Conservation (phyloP, 441 rosid species). For the Bruguiera hainesii region DNA sequence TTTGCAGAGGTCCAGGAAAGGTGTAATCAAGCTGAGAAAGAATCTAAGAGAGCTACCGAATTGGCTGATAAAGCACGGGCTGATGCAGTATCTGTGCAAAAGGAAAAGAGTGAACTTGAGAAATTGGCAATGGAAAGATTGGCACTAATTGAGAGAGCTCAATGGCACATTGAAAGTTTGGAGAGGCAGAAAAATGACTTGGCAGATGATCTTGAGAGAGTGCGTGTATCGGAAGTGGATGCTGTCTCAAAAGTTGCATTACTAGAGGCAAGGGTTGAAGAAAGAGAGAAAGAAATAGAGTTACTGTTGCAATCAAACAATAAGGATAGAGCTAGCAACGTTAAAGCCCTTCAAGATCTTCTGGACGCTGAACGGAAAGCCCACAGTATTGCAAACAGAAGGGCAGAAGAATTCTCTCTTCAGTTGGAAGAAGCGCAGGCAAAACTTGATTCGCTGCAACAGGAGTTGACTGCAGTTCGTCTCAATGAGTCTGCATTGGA, state of each 20-base stretch:
- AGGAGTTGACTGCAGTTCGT: conserved; percentile 76
- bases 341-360: conserved; percentile 78
- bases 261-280: conserved; percentile 88
- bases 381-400: conserved; percentile 60
- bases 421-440: conserved; percentile 85
- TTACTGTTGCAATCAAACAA: conserved; percentile 67
- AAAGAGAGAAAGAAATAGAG: conserved; percentile 94
- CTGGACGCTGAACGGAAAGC: conserved; percentile 83
- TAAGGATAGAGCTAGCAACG: conserved; percentile 77
- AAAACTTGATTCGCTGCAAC: conserved; percentile 80
- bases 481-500: conserved; percentile 85
- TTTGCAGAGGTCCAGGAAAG: conserved; percentile 87
- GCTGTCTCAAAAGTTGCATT: conserved; percentile 66
- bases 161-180: conserved; percentile 72
- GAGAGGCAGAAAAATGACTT: conserved; percentile 69
- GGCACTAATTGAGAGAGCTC: conserved; percentile 78
- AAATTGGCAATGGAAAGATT: conserved; percentile 89
- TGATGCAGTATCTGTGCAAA: conserved; percentile 79
- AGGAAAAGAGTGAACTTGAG: conserved; percentile 76
- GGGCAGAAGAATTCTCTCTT: conserved; percentile 83
- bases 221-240: conserved; percentile 63
- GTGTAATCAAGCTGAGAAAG: conserved; percentile 80
- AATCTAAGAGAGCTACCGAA: conserved; percentile 86
- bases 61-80: conserved; percentile 81
- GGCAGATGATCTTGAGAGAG: conserved; percentile 52